These are phyloP conservation scores for Pythium oligandrum DNA, from an alignment of 352 stramenopile species.

Conservation along the genomic window DNA sequence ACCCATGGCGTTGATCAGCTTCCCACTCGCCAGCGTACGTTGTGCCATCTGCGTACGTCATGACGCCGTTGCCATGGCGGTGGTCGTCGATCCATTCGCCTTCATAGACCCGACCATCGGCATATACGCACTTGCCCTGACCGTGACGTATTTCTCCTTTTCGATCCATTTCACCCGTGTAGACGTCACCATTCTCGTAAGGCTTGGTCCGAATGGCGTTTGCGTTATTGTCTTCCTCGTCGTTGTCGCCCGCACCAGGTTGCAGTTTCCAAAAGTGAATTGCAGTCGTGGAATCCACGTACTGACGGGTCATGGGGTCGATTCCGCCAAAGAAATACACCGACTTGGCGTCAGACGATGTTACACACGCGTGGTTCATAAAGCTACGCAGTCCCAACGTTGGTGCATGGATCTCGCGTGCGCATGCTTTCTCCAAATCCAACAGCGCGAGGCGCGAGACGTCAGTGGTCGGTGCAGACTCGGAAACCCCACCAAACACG, in stretches of 20 bases:
- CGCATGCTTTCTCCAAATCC: conserved; percentile 20
- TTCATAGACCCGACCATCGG: conserved; percentile 56
- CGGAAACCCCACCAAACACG: conserved; percentile 53
- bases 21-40: conserved; percentile 53
- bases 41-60: conserved; percentile 43
- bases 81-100: conserved; percentile 55
- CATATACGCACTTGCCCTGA: conserved; percentile 57
- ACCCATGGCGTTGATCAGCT: conserved; percentile 39
- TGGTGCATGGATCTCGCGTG: conserved; percentile 26
- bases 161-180: conserved; percentile 57
- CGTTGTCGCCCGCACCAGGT: conserved; percentile 12
- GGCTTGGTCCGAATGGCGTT: conserved; percentile 43
- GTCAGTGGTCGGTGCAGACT: conserved; percentile 7
- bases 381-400: conserved; percentile 35
- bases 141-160: conserved; percentile 31
- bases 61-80: conserved; percentile 42
- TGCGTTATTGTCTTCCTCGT: conserved; percentile 22
- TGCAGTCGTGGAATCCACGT: conserved; percentile 33
- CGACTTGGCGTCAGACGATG: conserved; percentile 32
- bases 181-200: conserved; percentile 60
- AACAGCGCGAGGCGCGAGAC: conserved; percentile 22
- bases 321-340: conserved; percentile 61
- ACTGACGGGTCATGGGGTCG: conserved; percentile 18
- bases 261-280: conserved; percentile 65
- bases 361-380: conserved; percentile 36